Base-by-base conservation (phyloP, 2,329 filamentous ascomycete genomes). In the Clarireedia monteithiana region DNA sequence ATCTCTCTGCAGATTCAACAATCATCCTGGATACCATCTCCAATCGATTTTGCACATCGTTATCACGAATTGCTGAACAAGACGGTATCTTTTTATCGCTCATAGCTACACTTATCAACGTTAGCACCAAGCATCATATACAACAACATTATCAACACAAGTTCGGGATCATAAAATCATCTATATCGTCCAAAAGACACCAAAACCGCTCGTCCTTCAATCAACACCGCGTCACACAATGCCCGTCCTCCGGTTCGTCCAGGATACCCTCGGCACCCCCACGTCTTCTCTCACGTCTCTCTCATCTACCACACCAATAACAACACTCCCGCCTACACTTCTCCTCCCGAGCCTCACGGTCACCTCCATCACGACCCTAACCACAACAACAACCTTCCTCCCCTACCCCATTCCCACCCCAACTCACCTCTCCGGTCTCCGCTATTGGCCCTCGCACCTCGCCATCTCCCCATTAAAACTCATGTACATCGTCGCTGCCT, bases 401-500 rank as follows among this genome's bases (percentile, higher is more conserved):
- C 2, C 7, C 27, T 9, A 7, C 2, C 10, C 38, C 2, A 40
- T n/a, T 5, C 7, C 9, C 38, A 40, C 38, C 15, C 3, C 38
- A 4, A 40, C 38, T 2, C 20, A 20, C 20, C 20, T 20, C 20
- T 7, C 38, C 38, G 15, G 6, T 6, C 45, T 20, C 12, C n/a
- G 38, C 24, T 14, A 38, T 7, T 30, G 44, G 27, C n/a, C 34
- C 6, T 36, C 27, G 7, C 7, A 30, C 27, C 27, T 39, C 9
- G 34, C 34, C 10, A 20, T 49, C 14, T 27, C 51, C n/a, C 30
- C 51, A 14, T 39, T 48, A 20, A 30, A 54, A 3, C 44, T 54
- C 20, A 54, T 54, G 51, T 54, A 54, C 27, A 40, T 54, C 12
- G 36, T 54, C 34, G 51, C 51, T 9, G 34, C 17, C 20, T 54